Percentiles rank a stretch among this genome's conserved stretches.
Evolutionary conservation across 768 basidiomycete genomes (phyloP).

Genomic region (Hemileccinum impolitum): DNA sequence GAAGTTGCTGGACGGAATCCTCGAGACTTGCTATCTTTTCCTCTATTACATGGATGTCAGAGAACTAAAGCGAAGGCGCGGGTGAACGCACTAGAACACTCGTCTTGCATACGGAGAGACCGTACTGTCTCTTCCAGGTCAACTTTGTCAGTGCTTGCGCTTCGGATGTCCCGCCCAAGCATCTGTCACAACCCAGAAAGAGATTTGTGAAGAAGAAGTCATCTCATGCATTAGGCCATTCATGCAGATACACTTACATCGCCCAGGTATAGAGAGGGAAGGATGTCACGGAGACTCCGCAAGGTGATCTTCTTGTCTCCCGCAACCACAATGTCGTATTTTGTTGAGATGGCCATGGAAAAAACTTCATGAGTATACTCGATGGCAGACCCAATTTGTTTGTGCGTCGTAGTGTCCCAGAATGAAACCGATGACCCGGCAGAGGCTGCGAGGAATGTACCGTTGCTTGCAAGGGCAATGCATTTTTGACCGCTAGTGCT

Average conservation of each 20-base stretch:
- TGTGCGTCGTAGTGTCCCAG: slow-evolving; percentile 6
- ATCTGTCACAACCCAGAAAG: not conserved
- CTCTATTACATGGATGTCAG: not conserved
- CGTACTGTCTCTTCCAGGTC: not conserved
- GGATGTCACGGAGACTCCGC: not conserved
- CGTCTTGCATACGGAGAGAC: not conserved
- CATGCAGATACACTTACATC: not conserved
- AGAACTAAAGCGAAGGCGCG: not conserved
- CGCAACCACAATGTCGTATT: not conserved
- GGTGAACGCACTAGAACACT: not conserved
- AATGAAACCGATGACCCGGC: not conserved
- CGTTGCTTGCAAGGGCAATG: not conserved
- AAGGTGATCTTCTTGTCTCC: slow-evolving; percentile 4
- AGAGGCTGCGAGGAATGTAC: slow-evolving; percentile 1
- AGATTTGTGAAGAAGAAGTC: no score
- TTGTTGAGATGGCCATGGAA: slow-evolving; percentile 3
- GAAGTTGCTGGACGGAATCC: not conserved
- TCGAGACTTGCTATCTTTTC: not conserved
- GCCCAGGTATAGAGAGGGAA: slow-evolving; percentile 2
- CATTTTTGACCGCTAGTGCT: not conserved
- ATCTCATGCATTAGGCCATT: not conserved
- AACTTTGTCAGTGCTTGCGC: not conserved
- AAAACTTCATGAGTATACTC: not conserved
- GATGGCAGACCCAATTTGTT: slow-evolving; percentile 1
- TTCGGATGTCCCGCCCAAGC: not conserved